A percentile compares a stretch with the other conserved stretches of the same genome.
Conservation (phyloP, 1,284 basidiomycete species). For the Lentinula novae-zelandiae region DNA sequence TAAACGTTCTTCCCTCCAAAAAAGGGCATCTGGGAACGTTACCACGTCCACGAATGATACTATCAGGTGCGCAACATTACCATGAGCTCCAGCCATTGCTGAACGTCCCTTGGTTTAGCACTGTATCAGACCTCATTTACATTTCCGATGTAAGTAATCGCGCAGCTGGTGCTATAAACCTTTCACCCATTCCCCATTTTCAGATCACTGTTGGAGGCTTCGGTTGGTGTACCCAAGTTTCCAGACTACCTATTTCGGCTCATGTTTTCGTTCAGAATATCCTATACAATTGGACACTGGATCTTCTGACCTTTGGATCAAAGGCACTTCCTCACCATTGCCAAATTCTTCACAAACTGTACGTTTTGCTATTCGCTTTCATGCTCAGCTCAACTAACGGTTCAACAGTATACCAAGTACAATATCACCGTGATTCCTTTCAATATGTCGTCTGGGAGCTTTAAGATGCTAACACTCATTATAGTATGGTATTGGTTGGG, state of each 20-base stretch:
- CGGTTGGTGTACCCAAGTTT: constrained; percentile 36
- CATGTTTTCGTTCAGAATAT: constrained; percentile 40
- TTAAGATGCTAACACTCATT: neutral
- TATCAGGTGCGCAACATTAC: constrained; percentile 34
- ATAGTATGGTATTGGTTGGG: constrained; percentile 79
- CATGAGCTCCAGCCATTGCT: neutral
- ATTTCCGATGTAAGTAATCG: constrained; percentile 58
- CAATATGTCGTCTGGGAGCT: neutral
- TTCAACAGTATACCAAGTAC: constrained; percentile 36
- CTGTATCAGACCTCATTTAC: constrained; percentile 72
- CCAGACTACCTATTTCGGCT: neutral
- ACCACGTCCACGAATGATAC: constrained; percentile 28
- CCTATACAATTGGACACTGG: constrained; percentile 77
- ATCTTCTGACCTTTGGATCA: constrained; percentile 79
- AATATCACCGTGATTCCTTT: constrained; percentile 54
- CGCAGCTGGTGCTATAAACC: neutral
- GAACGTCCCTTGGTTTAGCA: constrained; percentile 27
- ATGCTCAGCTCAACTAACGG: constrained; percentile 1
- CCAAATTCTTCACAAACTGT: constrained; percentile 54
- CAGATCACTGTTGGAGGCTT: constrained; percentile 62
- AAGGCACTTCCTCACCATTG: constrained; percentile 45
- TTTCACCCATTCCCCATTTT: neutral
- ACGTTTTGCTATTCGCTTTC: constrained; percentile 22
- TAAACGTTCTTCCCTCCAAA: constrained; percentile 27
- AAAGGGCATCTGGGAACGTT: constrained; percentile 25